Base-by-base conservation (phyloP, 352 stramenopile species). In the Globisporangium perplexum region DNA sequence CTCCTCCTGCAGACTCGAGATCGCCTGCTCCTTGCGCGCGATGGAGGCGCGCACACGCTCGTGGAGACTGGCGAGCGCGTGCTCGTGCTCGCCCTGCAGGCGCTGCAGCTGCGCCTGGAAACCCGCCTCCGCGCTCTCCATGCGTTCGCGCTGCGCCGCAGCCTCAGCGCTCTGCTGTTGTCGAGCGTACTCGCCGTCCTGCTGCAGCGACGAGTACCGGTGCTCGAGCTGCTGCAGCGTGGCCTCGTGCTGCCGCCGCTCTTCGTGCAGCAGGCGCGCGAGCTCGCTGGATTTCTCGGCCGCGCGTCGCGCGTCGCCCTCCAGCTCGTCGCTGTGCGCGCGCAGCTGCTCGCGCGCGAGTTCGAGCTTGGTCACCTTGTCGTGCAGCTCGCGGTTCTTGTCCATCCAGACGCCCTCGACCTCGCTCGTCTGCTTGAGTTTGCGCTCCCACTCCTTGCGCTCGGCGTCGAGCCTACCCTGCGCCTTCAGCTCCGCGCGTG, bases 331-430 rank as follows among this genome's bases (percentile, higher is more conserved):
- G 47, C 79, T 77, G 46, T 90, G 65, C 14, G 53, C 47, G 1
- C 67, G 69, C 11, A 86, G 49, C 45, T 76, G 57, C n/a, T 88
- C 72, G 36, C 74, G 61, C 24, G 54, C 45, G 14, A 69, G 57
- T 43, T 88, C 74, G 41, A 88, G 53, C 24, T 72, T 75, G 50
- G 62, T 63, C 35, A 83, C 55, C 46, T 88, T 86, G 38, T 88
- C 82, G 55, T 86, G 78, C 36, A 92, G 59, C 56, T 88, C 78
- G 18, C 77, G 72, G 56, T 86, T 90, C 68, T 92, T 90, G 38
- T 90, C 82, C 78, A 92, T 90, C 82, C 82, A 92, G n/a, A 88
- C 77, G 31, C 63, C 64, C 23, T 90, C 79, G n/a, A 89, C 79
- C 55, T 93, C 77, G 57, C 66, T 80, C 18, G 77, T 85, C 55